Evolutionary conservation across 768 basidiomycete species (phyloP).

Genomic region (Sarcomyxa edulis): DNA sequence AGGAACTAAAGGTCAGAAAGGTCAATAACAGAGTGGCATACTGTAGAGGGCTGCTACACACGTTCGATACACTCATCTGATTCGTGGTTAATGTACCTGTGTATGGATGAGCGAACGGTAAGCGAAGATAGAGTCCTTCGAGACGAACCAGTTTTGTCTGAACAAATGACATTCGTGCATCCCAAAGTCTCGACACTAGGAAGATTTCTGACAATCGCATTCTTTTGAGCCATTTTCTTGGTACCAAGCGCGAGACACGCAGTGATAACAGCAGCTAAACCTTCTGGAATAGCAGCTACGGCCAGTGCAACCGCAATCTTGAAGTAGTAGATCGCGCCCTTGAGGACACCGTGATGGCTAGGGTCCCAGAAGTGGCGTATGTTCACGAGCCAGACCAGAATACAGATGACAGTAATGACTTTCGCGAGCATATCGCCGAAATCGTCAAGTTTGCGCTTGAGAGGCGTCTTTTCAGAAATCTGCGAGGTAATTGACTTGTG

Average conservation of each 20-base stretch:
- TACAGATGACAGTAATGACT: constrained; percentile 94
- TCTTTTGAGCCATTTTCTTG: constrained; percentile 99
- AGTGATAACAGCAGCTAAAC: constrained; percentile 96
- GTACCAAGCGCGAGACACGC: constrained; percentile 95
- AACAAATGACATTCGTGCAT: constrained; percentile 97
- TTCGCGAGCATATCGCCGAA: constrained; percentile 98
- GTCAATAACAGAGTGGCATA: constrained; percentile 1
- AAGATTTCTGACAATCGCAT: constrained; percentile 94
- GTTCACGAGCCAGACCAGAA: constrained; percentile 98
- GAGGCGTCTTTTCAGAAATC: constrained; percentile 92
- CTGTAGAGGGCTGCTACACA: constrained; percentile 26
- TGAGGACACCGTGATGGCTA: constrained; percentile 82
- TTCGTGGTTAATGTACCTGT: constrained; percentile 94
- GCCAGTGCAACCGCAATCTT: constrained; percentile 98
- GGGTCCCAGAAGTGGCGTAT: constrained; percentile 95
- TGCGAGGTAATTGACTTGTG: constrained; percentile 94
- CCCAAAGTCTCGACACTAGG: constrained; percentile 97
- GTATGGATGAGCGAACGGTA: no score
- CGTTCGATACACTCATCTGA: constrained; percentile 92
- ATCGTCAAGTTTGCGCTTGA: constrained; percentile 97
- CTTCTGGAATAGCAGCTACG: constrained; percentile 98
- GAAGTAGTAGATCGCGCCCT: constrained; percentile 97
- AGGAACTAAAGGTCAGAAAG: constrained; percentile 52
- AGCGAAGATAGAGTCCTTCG: no score
- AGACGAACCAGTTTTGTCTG: constrained; percentile 99